Percentiles rank a stretch among this genome's conserved stretches.
phyloP scores from a whole-genome alignment of 768 basidiomycete species.

The Boletus patriciae region DNA sequence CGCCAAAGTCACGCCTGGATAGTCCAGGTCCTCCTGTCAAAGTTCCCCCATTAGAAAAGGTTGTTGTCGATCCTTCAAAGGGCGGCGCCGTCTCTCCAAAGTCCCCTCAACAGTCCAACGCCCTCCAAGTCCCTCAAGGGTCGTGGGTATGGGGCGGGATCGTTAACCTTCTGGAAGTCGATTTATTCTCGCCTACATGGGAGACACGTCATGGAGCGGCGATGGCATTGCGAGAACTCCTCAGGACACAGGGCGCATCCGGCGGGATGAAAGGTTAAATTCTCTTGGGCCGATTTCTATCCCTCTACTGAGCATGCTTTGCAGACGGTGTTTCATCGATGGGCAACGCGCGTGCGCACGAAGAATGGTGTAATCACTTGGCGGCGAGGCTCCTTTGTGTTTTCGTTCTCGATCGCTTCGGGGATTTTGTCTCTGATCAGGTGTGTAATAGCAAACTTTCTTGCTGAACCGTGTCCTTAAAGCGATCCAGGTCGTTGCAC shows the following conservation, averaged over 20 bases:
- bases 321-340: slow-evolving; percentile 50
- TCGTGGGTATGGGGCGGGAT: slow-evolving; percentile 88
- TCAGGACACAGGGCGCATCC: slow-evolving; percentile 78
- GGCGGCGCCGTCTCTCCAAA: slow-evolving; percentile 85
- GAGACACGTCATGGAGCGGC: slow-evolving; percentile 94
- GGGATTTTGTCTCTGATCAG: slow-evolving; percentile 96
- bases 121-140: slow-evolving; percentile 71
- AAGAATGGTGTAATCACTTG: slow-evolving; percentile 87
- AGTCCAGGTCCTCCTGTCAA: slow-evolving; percentile 51
- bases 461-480: slow-evolving; percentile 1
- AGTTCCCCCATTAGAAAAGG: slow-evolving; percentile 53
- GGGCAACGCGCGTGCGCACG: slow-evolving; percentile 69
- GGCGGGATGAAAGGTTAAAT: slow-evolving; percentile 77
- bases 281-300: neutral
- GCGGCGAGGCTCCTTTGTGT: slow-evolving; percentile 85
- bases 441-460: slow-evolving; percentile 27
- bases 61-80: slow-evolving; percentile 76
- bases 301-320: slow-evolving; percentile 1
- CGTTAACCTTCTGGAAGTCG: slow-evolving; percentile 74
- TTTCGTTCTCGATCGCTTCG: slow-evolving; percentile 95
- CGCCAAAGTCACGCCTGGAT: slow-evolving; percentile 52
- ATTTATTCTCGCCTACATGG: slow-evolving; percentile 85
- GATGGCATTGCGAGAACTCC: slow-evolving; percentile 83
- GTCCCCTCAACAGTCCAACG: slow-evolving; percentile 71
- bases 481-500: slow-evolving; percentile 74